phyloP scores from a whole-genome alignment of 768 basidiomycete genomes.

The Leccinellum rugosiceps region DNA sequence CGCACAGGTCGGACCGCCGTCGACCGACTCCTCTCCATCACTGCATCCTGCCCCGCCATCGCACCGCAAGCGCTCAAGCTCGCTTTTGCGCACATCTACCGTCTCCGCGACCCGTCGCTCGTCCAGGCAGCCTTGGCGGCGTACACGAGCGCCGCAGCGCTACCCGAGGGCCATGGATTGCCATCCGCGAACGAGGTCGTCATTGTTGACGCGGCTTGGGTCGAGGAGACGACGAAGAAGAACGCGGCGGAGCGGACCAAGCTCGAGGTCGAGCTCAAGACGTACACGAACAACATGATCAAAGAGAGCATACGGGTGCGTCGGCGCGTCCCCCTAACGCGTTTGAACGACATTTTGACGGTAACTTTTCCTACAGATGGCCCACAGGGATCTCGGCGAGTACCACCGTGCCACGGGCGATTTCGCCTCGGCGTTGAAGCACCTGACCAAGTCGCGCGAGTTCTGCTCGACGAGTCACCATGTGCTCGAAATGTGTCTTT shows the following conservation, averaged over 20 bases:
- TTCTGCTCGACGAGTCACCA: conserved; percentile 89
- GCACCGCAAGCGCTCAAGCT: conserved; percentile 70
- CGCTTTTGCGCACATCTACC: conserved; percentile 59
- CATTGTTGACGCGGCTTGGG: conserved; percentile 65
- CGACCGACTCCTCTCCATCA: conserved; percentile 69
- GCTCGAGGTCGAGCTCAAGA: conserved; percentile 92
- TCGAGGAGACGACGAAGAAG: conserved; percentile 60
- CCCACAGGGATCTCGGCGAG: conserved; percentile 82
- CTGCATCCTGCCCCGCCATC: conserved; percentile 59
- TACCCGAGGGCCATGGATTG: conserved; percentile 35
- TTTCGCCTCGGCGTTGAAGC: conserved; percentile 65
- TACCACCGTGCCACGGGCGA: conserved; percentile 76
- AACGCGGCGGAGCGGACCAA: conserved; percentile 76
- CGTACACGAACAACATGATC: conserved; percentile 95
- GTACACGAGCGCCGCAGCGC: conserved; percentile 47
- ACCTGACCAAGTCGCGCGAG: conserved; percentile 89
- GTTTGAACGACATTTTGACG: neutral
- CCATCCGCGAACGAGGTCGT: conserved; percentile 49
- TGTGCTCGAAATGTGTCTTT: conserved; percentile 90
- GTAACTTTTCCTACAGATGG: too few species aligned
- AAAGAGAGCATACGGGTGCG: conserved; percentile 94
- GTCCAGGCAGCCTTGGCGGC: conserved; percentile 49
- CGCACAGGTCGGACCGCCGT: conserved; percentile 68
- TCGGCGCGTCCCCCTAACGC: neutral
- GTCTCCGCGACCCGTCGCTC: conserved; percentile 65